Evolutionary conservation across 257 asterid genomes (phyloP).

Genomic region (Rehmannia glutinosa): DNA sequence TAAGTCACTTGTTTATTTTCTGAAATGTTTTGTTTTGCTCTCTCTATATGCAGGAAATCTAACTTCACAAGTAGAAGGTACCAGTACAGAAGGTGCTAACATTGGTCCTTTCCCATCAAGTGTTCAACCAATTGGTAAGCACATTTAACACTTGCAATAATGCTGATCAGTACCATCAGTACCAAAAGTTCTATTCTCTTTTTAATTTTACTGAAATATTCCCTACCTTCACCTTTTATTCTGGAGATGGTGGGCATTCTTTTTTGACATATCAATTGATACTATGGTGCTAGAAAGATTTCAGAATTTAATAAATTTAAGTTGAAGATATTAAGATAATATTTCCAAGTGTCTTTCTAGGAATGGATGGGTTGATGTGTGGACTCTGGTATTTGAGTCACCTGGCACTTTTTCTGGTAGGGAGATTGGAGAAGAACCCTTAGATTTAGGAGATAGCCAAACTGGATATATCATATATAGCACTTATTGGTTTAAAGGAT

Average conservation of each 20-base stretch:
- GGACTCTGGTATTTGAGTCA: conserved; percentile 8
- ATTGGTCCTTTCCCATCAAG: conserved; percentile 18
- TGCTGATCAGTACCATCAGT: not conserved
- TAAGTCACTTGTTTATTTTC: not conserved
- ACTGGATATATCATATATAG: not conserved
- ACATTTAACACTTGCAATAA: not conserved
- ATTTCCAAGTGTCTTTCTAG: not conserved
- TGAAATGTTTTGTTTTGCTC: not conserved
- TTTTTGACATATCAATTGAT: not conserved
- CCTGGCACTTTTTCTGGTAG: not conserved
- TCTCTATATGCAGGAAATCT: conserved; percentile 23
- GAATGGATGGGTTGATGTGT: not conserved
- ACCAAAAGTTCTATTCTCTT: not conserved
- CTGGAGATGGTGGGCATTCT: not conserved
- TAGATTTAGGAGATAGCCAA: conserved; percentile 5
- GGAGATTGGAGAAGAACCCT: not conserved
- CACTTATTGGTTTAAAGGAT: not conserved
- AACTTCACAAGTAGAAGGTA: conserved; percentile 11
- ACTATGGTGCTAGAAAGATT: not conserved
- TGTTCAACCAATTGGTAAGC: conserved; percentile 35
- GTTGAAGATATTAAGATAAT: conserved; percentile 1
- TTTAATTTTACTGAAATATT: not conserved
- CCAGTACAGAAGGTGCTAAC: conserved; percentile 18
- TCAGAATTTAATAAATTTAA: not conserved
- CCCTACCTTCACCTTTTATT: not conserved